Percentiles rank a stretch among this genome's conserved stretches.
These are phyloP conservation scores for Skeletonema grethae DNA, from an alignment of 108 stramenopile genomes.

Conservation along the genomic window DNA sequence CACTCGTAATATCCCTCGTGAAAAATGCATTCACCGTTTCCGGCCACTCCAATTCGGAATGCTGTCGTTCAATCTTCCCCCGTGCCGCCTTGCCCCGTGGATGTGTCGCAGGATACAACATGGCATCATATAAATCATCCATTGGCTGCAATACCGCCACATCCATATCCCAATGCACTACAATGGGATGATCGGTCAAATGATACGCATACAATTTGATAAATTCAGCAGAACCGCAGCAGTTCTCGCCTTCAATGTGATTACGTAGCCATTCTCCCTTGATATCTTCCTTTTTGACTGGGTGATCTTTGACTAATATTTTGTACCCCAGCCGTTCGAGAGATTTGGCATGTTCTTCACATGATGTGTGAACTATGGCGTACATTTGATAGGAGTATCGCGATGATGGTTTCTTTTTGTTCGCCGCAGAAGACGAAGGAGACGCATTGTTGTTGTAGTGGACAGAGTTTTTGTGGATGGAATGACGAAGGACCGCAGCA, in stretches of 20 bases:
- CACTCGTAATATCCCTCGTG: constrained; percentile 69
- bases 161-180: constrained; percentile 73
- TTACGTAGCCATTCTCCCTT: constrained; percentile 18
- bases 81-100: constrained; percentile 26
- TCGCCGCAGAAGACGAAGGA: neutral
- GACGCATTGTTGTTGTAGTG: constrained; percentile 5
- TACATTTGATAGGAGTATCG: constrained; percentile 64
- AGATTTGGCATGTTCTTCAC: constrained; percentile 57
- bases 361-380: constrained; percentile 71
- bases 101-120: constrained; percentile 49
- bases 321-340: constrained; percentile 48
- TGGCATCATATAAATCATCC: constrained; percentile 70
- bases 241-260: constrained; percentile 53
- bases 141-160: constrained; percentile 62
- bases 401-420: constrained; percentile 8
- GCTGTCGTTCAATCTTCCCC: constrained; percentile 44
- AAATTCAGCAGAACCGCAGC: constrained; percentile 88
- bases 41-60: constrained; percentile 22
- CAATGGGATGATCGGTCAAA: constrained; percentile 58
- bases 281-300: constrained; percentile 48
- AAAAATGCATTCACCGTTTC: constrained; percentile 37
- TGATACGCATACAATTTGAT: constrained; percentile 89
- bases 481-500: constrained; percentile 71
- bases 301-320: constrained; percentile 51
- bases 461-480: constrained; percentile 59